Evolutionary conservation across 148 eudicot genomes (phyloP).

Genomic region (Cornus suecica): DNA sequence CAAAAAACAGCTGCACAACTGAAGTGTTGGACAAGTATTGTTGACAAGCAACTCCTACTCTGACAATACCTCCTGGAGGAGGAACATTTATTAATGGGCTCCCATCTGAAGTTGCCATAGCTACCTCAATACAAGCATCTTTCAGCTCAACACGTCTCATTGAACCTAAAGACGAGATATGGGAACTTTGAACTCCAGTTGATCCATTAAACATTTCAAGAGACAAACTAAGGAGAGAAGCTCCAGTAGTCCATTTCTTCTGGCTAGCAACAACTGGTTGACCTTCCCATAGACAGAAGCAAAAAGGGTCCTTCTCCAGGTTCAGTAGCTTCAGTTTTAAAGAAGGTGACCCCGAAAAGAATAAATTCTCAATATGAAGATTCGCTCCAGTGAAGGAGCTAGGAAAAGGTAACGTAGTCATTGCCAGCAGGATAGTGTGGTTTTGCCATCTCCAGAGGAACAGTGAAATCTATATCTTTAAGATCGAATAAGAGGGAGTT

Average conservation of each 20-base stretch:
- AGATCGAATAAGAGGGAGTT: slow-evolving; percentile 62
- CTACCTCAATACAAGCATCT: slow-evolving; percentile 70
- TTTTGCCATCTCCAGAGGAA: no score
- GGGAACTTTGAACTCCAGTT: slow-evolving; percentile 27
- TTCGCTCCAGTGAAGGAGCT: no score
- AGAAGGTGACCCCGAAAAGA: slow-evolving; percentile 64
- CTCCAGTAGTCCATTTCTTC: slow-evolving; percentile 76
- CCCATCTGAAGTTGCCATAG: slow-evolving; percentile 96
- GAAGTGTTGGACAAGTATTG: slow-evolving; percentile 82
- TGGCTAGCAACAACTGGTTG: slow-evolving; percentile 97
- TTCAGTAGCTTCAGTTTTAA: no score
- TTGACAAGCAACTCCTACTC: no score
- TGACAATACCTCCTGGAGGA: slow-evolving; percentile 90
- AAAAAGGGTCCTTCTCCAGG: slow-evolving; percentile 95
- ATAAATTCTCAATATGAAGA: slow-evolving; percentile 75
- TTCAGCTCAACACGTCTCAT: slow-evolving; percentile 88
- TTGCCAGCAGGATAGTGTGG: slow-evolving; percentile 18
- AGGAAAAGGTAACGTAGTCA: slow-evolving; percentile 21
- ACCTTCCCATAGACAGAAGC: slow-evolving; percentile 83
- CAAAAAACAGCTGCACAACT: slow-evolving; percentile 89
- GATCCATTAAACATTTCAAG: slow-evolving; percentile 49
- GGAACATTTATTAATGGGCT: slow-evolving; percentile 63
- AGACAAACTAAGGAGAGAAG: no score
- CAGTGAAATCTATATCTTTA: slow-evolving; percentile 65
- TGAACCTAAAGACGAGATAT: slow-evolving; percentile 27